Base-by-base conservation (phyloP, 129 eudicot species). In the Flaveria linearis region DNA sequence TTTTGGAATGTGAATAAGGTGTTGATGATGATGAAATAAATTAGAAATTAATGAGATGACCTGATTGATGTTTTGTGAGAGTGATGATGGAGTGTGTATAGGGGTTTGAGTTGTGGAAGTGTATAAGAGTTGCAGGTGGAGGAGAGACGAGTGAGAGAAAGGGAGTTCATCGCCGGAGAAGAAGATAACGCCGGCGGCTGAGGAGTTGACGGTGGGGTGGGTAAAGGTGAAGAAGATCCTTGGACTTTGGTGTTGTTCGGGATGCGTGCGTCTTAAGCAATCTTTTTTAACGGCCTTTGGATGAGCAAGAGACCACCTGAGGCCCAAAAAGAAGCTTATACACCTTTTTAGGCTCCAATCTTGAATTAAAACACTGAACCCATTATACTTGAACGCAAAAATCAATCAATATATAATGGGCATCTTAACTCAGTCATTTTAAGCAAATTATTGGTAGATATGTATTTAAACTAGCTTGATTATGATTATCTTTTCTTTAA, bases 91-190 rank as follows among this genome's bases (percentile, higher is more conserved):
- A 53, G 67, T 50, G 58, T 75, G 60, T 36, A 74, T 3, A 60
- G 39, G 55, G 82, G 86, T 68, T 70, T 78, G 75, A 71, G 81
- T 20, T 77, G 63, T 57, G 66, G 81, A 28, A 78, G 81, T 25
- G 67, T 17, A 15, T 42, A 47, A 60, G 83, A 15, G 52, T 52
- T 64, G 75, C 43, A 43, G 79, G 72, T 5, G 25, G 82, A 41
- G 70, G 88, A 76, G 64, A 42, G 10, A 12, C 68, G 62, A 58
- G 72, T 60, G 51, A 83, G 75, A 25, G 60, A 16, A 65, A 83
- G 82, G 73, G 90, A 77, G 66, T 58, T 84, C 90, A 87, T 87
- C 1, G 50, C 33, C 28, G 67, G 73, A 7, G 68, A 75, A 39
- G 46, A 16, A 67, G 33, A 36, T 28, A 7, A 67, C 50, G 70